Conservation (phyloP, 306 rosid species). For the Bauhinia variegata region DNA sequence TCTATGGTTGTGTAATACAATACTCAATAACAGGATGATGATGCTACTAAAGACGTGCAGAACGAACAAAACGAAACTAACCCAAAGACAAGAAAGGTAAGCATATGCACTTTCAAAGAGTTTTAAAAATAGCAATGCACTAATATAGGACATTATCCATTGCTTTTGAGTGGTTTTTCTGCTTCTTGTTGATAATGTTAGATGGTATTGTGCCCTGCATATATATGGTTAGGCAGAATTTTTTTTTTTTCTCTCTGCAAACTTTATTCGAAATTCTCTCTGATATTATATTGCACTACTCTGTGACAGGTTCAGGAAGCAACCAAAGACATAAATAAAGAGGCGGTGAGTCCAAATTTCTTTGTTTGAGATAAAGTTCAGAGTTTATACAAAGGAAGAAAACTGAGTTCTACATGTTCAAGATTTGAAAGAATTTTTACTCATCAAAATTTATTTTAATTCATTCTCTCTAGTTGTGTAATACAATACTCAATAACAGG, state of each 20-base stretch:
- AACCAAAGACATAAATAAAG: conserved; percentile 36
- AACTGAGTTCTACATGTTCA: background rate
- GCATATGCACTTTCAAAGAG: background rate
- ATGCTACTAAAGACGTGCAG: conserved; percentile 42
- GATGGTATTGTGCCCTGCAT: background rate
- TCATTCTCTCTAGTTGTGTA: conserved; percentile 11
- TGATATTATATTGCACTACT: conserved; percentile 5
- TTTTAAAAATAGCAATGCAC: conserved; percentile 16
- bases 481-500: conserved; percentile 42
- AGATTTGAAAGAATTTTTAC: background rate
- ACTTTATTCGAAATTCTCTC: background rate
- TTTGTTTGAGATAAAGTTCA: background rate
- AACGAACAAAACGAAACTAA: conserved; percentile 45
- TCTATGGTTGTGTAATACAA: conserved; percentile 19
- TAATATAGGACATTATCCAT: background rate
- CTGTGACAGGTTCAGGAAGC: conserved; percentile 29
- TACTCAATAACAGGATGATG: conserved; percentile 40
- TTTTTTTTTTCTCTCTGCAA: background rate
- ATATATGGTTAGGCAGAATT: background rate
- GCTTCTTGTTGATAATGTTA: background rate
- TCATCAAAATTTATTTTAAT: background rate
- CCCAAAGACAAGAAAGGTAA: conserved; percentile 55
- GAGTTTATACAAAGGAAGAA: background rate
- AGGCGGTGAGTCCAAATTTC: conserved; percentile 34
- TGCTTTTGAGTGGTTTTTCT: background rate